These are phyloP conservation scores for Collybia mongolica DNA, from an alignment of 768 basidiomycete genomes.

Conservation along the genomic window DNA sequence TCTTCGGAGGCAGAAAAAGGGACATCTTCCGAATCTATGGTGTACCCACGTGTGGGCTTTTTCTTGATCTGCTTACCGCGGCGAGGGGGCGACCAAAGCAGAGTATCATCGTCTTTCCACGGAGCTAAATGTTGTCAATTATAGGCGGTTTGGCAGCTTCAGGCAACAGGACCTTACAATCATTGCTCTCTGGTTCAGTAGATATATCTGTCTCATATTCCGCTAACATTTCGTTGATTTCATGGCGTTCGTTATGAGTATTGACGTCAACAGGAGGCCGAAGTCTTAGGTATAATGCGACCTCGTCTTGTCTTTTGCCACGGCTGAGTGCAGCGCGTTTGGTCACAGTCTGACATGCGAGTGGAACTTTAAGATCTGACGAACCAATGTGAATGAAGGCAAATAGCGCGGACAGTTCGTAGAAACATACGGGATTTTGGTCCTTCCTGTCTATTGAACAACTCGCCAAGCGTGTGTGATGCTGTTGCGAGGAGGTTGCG, in stretches of 20 bases:
- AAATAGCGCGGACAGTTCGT: not conserved
- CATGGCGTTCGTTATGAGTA: not conserved
- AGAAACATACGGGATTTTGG: slow-evolving; percentile 19
- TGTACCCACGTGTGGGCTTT: slow-evolving; percentile 32
- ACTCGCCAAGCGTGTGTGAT: slow-evolving; percentile 49
- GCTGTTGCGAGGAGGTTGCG: slow-evolving; percentile 53
- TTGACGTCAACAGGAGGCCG: slow-evolving; percentile 14
- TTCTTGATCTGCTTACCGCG: slow-evolving; percentile 15
- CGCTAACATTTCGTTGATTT: not conserved
- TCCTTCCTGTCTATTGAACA: slow-evolving; percentile 45
- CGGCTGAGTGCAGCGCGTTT: slow-evolving; percentile 28
- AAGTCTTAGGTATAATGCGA: slow-evolving; percentile 25
- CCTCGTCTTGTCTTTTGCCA: slow-evolving; percentile 43
- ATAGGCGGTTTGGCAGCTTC: not conserved
- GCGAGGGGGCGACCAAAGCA: not conserved
- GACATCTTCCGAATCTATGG: slow-evolving; percentile 42
- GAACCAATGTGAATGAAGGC: slow-evolving; percentile 4
- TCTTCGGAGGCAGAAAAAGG: slow-evolving; percentile 21
- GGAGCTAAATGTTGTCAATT: not conserved
- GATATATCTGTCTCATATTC: not conserved
- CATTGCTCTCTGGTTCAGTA: not conserved
- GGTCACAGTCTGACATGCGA: slow-evolving; percentile 37
- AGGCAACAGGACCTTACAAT: not conserved
- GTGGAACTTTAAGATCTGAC: slow-evolving; percentile 42
- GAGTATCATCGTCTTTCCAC: not conserved